Percentiles rank a stretch among this genome's conserved stretches.
Conservation (phyloP, 257 asterid species). For the Catharanthus roseus region DNA sequence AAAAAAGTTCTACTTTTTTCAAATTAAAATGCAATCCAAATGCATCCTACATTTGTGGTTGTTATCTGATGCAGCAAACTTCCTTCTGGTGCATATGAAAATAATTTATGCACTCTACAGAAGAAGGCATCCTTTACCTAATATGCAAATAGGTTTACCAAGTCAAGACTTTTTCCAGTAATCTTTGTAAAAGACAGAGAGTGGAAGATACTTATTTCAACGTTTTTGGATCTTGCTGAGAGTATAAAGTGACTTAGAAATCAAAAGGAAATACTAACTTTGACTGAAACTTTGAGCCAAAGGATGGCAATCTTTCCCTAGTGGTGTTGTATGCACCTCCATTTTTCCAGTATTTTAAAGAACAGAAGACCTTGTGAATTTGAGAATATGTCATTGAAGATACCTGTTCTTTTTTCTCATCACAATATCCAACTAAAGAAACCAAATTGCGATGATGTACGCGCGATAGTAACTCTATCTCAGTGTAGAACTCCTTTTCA, state of each 20-base stretch:
- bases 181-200: neutral
- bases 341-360: neutral
- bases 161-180: neutral
- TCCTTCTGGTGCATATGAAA: neutral
- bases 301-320: neutral
- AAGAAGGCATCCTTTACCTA: neutral
- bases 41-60: too few species aligned
- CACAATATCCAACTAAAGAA: constrained; percentile 53
- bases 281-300: neutral
- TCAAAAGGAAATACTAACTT: neutral
- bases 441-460: constrained; percentile 49
- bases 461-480: constrained; percentile 40
- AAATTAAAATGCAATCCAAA: too few species aligned
- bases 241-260: neutral
- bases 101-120: neutral
- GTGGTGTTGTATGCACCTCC: neutral
- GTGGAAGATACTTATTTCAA: neutral
- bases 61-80: neutral
- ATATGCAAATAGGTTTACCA: neutral
- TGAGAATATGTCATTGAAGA: neutral
- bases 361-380: too few species aligned
- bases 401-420: constrained; percentile 81
- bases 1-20: too few species aligned
- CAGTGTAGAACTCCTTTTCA: constrained; percentile 40
- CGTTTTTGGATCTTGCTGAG: neutral